phyloP scores from a whole-genome alignment of 2,329 filamentous ascomycete genomes.

The Escovopsis weberi region DNA sequence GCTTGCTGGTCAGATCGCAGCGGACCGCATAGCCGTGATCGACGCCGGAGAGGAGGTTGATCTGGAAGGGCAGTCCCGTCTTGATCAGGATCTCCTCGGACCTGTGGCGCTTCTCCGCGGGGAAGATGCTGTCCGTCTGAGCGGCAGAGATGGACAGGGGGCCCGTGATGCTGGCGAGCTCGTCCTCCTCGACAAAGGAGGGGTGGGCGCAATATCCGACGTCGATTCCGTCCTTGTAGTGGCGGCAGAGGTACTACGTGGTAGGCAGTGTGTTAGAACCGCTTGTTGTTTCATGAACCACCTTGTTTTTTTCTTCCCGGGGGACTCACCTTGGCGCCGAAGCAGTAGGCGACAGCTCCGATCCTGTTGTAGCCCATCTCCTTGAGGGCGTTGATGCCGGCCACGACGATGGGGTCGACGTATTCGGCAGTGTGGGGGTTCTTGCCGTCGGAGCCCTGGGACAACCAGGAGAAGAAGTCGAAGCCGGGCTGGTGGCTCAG shows the following conservation, averaged over 20 bases:
- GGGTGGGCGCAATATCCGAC: slow-evolving; percentile 66
- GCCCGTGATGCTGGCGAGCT: slow-evolving; percentile 49
- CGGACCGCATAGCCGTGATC: slow-evolving; percentile 64
- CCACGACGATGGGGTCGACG: slow-evolving; percentile 16
- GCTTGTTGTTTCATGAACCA: no score
- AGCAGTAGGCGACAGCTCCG: slow-evolving; percentile 58
- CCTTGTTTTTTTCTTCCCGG: background rate
- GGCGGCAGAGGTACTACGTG: slow-evolving; percentile 48
- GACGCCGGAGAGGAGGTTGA: slow-evolving; percentile 59
- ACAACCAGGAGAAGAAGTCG: slow-evolving; percentile 17
- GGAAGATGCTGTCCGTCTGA: slow-evolving; percentile 53
- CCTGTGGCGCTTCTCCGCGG: slow-evolving; percentile 45
- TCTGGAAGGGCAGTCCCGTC: slow-evolving; percentile 51
- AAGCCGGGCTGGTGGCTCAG: slow-evolving; percentile 26
- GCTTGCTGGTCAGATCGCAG: slow-evolving; percentile 41
- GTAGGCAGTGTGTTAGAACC: background rate
- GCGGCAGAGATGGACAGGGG: slow-evolving; percentile 53
- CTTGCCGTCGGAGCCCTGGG: slow-evolving; percentile 27
- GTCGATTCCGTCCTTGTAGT: slow-evolving; percentile 46
- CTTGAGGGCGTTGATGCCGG: slow-evolving; percentile 36
- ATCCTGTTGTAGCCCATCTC: slow-evolving; percentile 43
- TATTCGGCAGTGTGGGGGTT: slow-evolving; percentile 22
- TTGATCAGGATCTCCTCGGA: slow-evolving; percentile 47
- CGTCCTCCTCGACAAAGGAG: slow-evolving; percentile 54
- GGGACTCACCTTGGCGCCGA: slow-evolving; percentile 49